Evolutionary conservation across 306 rosid species (phyloP).

Genomic region (Lupinus albus): DNA sequence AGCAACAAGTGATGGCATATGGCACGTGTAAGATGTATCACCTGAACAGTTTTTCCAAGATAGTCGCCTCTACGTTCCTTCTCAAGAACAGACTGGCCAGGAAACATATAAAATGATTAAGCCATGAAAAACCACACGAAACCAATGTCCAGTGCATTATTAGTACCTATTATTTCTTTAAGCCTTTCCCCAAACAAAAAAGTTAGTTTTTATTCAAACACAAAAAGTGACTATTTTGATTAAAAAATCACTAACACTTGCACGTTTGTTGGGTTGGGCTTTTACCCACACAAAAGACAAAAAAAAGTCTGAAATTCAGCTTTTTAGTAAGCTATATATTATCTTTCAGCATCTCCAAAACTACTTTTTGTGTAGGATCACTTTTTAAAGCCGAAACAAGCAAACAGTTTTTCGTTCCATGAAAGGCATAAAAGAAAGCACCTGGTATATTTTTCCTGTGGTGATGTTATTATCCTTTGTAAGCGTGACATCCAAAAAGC

Average conservation of each 20-base stretch:
- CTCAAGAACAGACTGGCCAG: slow-evolving; percentile 84
- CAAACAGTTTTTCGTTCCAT: not conserved
- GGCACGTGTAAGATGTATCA: slow-evolving; percentile 42
- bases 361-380: too few species aligned
- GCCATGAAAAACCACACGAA: not conserved
- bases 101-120: slow-evolving; percentile 23
- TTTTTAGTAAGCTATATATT: too few species aligned
- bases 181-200: too few species aligned
- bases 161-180: not conserved
- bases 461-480: slow-evolving; percentile 94
- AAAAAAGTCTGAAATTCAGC: too few species aligned
- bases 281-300: too few species aligned
- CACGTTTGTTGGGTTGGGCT: too few species aligned
- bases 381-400: too few species aligned
- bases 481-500: slow-evolving; percentile 88
- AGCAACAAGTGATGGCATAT: slow-evolving; percentile 25
- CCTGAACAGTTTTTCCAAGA: slow-evolving; percentile 99
- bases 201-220: too few species aligned
- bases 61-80: slow-evolving; percentile 94
- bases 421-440: not conserved
- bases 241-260: too few species aligned
- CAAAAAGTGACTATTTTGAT: too few species aligned
- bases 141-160: not conserved
- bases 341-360: too few species aligned
- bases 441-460: slow-evolving; percentile 96